These are phyloP conservation scores for Fusarium continuum DNA, from an alignment of 2,329 filamentous ascomycete species.

Conservation along the genomic window DNA sequence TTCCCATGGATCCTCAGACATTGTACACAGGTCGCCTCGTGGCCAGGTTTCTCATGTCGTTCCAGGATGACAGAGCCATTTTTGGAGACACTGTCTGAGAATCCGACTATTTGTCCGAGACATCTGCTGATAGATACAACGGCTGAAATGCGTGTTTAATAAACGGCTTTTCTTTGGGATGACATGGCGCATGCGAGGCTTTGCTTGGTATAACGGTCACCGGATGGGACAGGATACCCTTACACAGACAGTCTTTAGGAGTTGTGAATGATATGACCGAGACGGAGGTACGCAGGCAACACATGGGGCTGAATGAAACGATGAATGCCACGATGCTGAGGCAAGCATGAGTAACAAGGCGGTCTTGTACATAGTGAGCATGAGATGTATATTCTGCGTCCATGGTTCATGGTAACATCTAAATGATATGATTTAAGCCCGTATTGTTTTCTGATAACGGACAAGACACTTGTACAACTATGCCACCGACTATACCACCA, in stretches of 20 bases:
- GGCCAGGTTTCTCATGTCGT: conserved; percentile 64
- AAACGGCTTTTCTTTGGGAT: conserved; percentile 24
- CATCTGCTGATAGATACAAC: conserved; percentile 17
- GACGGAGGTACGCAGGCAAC: background rate
- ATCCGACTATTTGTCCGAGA: conserved; percentile 33
- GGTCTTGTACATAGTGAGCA: conserved; percentile 1
- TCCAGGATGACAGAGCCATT: conserved; percentile 59
- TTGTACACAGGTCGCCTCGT: conserved; percentile 64
- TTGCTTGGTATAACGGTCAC: conserved; percentile 21
- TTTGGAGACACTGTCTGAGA: conserved; percentile 49
- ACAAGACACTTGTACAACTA: conserved; percentile 21
- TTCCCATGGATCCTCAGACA: conserved; percentile 57
- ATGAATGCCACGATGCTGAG: background rate
- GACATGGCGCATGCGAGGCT: conserved; percentile 33
- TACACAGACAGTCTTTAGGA: conserved; percentile 7
- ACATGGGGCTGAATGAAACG: conserved; percentile 13
- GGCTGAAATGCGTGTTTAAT: conserved; percentile 1
- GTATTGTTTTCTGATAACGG: background rate
- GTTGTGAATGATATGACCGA: conserved; percentile 1
- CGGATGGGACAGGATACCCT: conserved; percentile 8
- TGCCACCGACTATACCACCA: background rate
- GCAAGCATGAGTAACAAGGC: background rate
- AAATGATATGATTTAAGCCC: conserved; percentile 1
- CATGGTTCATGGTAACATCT: background rate
- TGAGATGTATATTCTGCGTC: background rate